Conservation (phyloP, 208 protist genomes). For the Trypanosoma scelopori region DNA sequence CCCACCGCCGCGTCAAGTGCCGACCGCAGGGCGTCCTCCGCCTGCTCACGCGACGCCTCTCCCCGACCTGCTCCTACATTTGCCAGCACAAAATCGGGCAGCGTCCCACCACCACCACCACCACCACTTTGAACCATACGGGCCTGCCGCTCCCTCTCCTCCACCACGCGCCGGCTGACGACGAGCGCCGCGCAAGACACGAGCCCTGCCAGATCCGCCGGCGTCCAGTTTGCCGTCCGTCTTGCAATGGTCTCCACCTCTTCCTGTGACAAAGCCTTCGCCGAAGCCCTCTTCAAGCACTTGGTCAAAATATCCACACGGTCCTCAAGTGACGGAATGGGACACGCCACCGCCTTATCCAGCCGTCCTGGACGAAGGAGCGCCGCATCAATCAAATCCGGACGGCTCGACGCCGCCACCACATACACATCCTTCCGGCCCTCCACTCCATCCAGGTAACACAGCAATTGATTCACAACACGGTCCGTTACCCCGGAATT, state of each 20-base stretch:
- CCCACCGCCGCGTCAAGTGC: constrained; percentile 14
- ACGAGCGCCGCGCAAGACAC: constrained; percentile 74
- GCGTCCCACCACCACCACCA: neutral
- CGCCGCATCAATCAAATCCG: constrained; percentile 97
- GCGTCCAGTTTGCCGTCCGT: constrained; percentile 76
- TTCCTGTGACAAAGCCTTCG: constrained; percentile 54
- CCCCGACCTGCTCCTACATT: constrained; percentile 31
- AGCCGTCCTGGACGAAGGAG: constrained; percentile 90
- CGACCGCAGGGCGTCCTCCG: constrained; percentile 51
- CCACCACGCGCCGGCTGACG: constrained; percentile 73
- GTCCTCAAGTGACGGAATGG: constrained; percentile 78
- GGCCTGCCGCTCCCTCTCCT: constrained; percentile 2
- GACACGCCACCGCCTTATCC: constrained; percentile 86
- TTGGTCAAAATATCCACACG: constrained; percentile 96
- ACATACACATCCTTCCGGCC: constrained; percentile 95
- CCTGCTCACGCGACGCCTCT: constrained; percentile 62
- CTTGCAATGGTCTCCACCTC: constrained; percentile 52
- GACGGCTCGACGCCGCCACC: constrained; percentile 98
- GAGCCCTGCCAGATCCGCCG: constrained; percentile 75
- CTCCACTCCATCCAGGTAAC: constrained; percentile 98
- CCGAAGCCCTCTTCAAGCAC: constrained; percentile 99
- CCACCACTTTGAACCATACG: constrained; percentile 2
- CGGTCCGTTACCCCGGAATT: constrained; percentile 92
- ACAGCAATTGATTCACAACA: constrained; percentile 97
- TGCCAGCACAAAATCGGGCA: constrained; percentile 42